phyloP scores from a whole-genome alignment of 2,329 filamentous ascomycete genomes.

The Pestalotiopsis sp. region DNA sequence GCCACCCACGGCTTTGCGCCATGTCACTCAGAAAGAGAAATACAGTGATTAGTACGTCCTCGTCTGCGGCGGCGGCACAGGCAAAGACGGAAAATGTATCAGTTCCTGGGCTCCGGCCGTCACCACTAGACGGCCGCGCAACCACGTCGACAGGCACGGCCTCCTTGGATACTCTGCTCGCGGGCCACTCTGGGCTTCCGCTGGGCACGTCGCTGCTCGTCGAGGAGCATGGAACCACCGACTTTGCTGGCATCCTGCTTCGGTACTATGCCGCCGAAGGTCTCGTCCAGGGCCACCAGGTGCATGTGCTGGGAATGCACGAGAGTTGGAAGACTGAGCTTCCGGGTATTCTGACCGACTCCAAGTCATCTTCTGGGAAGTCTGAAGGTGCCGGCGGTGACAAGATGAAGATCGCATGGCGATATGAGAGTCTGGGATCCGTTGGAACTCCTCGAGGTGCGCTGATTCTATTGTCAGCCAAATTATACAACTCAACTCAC shows the following conservation, averaged over 20 bases:
- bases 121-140: conserved; percentile 81
- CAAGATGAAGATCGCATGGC: conserved; percentile 99
- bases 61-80: conserved; percentile 32
- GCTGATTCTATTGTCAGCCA: conserved; percentile 24
- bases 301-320: conserved; percentile 82
- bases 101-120: conserved; percentile 69
- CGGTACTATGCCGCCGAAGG: conserved; percentile 93
- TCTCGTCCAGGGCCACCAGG: conserved; percentile 83
- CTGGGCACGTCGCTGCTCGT: conserved; percentile 81
- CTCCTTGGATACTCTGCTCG: conserved; percentile 82
- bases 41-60: conserved; percentile 48
- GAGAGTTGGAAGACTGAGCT: conserved; percentile 83
- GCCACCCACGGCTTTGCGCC: background rate
- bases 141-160: conserved; percentile 91
- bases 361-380: conserved; percentile 38
- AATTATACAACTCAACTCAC: background rate
- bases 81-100: conserved; percentile 40
- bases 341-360: conserved; percentile 65
- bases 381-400: conserved; percentile 54
- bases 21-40: conserved; percentile 65
- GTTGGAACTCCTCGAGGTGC: conserved; percentile 69
- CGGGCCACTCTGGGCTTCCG: conserved; percentile 82
- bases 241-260: conserved; percentile 84
- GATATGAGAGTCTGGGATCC: conserved; percentile 84
- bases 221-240: conserved; percentile 89